Evolutionary conservation across 768 basidiomycete genomes (phyloP).

Genomic region (Chiua virens): DNA sequence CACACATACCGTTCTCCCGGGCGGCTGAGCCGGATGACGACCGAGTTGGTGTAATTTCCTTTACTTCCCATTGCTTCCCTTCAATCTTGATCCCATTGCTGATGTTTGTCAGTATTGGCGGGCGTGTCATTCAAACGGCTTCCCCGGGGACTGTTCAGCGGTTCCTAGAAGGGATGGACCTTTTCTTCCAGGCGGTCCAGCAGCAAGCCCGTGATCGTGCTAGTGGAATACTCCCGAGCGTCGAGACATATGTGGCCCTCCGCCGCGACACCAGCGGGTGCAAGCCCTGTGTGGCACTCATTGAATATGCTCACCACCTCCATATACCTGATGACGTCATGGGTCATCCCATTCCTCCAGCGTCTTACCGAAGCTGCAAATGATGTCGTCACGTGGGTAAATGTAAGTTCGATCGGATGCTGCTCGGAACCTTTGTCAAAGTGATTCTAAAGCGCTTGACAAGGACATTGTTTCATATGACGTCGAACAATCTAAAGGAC

Average conservation of each 20-base stretch:
- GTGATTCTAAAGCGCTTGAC: not conserved
- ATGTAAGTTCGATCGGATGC: slow-evolving; percentile 70
- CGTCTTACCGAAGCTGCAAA: slow-evolving; percentile 74
- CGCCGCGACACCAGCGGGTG: slow-evolving; percentile 83
- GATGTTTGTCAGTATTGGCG: slow-evolving; percentile 57
- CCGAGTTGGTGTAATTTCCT: slow-evolving; percentile 58
- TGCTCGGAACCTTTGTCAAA: slow-evolving; percentile 3
- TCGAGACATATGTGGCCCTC: slow-evolving; percentile 76
- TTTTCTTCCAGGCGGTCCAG: slow-evolving; percentile 78
- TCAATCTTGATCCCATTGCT: no score
- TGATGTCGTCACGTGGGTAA: slow-evolving; percentile 87
- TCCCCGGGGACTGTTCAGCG: slow-evolving; percentile 65
- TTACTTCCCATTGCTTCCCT: slow-evolving; percentile 3
- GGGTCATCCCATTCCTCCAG: slow-evolving; percentile 66
- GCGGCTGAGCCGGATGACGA: slow-evolving; percentile 68
- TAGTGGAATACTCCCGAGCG: slow-evolving; percentile 64
- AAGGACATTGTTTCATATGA: slow-evolving; percentile 90
- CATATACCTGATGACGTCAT: slow-evolving; percentile 81
- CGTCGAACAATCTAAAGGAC: slow-evolving; percentile 77
- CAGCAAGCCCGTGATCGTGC: slow-evolving; percentile 71
- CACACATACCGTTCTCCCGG: slow-evolving; percentile 51
- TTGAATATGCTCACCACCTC: slow-evolving; percentile 79
- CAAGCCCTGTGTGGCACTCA: slow-evolving; percentile 78
- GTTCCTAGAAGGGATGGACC: slow-evolving; percentile 75
- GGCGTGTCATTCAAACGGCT: slow-evolving; percentile 63